Percentiles rank a stretch among this genome's conserved stretches.
Conservation (phyloP, 345 rosid genomes). For the Angophora floribunda region DNA sequence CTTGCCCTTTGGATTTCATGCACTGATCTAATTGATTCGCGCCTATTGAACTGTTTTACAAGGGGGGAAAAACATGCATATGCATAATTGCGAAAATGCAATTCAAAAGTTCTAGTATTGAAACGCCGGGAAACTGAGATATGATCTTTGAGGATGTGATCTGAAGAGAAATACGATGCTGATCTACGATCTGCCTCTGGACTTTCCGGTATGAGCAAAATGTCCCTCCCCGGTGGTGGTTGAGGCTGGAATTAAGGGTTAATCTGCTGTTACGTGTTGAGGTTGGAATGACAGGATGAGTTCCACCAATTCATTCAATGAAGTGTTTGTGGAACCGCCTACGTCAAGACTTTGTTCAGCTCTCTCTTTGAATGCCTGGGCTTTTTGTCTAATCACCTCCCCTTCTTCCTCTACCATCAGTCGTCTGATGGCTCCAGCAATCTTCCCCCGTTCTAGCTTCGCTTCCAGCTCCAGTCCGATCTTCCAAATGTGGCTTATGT, state of each 20-base stretch:
- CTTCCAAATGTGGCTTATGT: conserved; percentile 5
- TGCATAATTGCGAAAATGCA: neutral
- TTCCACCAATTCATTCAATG: conserved; percentile 6
- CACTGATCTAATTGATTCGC: neutral
- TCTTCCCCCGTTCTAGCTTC: neutral
- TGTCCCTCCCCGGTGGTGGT: neutral
- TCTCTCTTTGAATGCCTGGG: conserved; percentile 5
- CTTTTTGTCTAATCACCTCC: neutral
- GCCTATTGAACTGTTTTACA: neutral
- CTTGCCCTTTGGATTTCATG: neutral
- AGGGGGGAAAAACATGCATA: neutral
- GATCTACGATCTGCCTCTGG: neutral
- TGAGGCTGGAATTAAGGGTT: neutral
- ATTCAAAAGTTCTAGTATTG: neutral
- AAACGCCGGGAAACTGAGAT: neutral
- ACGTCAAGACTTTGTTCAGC: neutral
- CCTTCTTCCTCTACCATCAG: conserved; percentile 13
- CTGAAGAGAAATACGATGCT: neutral
- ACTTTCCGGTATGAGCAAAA: neutral
- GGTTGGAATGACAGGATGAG: neutral
- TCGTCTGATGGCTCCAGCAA: conserved; percentile 1
- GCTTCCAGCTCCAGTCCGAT: conserved; percentile 2
- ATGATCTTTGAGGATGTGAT: neutral
- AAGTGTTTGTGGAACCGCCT: conserved; percentile 8
- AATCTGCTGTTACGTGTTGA: neutral